Evolutionary conservation across 225 moss, liverwort and hornwort species (phyloP), one percentile per base, ranked within the genome.

Genomic region (Bryoerythrophyllum caledonicum): DNA sequence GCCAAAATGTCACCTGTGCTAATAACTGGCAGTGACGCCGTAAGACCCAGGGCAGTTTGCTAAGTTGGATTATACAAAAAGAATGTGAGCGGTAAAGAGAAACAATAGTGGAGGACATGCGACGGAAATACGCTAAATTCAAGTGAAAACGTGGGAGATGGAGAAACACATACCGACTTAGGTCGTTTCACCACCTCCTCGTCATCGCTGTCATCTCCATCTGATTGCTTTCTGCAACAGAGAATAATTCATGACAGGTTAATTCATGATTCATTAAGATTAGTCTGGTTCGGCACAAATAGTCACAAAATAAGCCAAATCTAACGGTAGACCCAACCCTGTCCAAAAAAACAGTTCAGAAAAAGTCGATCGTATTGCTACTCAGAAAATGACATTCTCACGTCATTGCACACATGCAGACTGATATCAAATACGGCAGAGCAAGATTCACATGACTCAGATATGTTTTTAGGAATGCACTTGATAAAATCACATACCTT

Each of bases 191-290:
- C 89, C 48, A 84, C 88, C 30, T 93, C 95, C 74, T 99, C 97
- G 54, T 99, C 95, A 3, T 99, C 99, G 55, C 91, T 95, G 77
- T 99, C 95, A 72, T 99, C 97, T 65, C 94, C 94, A 82, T 96
- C 96, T 48, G 94, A 91, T 43, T 88, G 86, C 78, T 95, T 99
- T 79, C 97, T 97, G 94, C 70, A 57, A 48, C 17, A 68, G 5
- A 7, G 59, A 41, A 61, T 17, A 26, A 26, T 10, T 19, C 55
- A 27, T 1, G 48, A 35, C 15, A 59, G 34, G 6, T 72, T 40
- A 44, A 10, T 8, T 16, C 2, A n/a, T 0, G 23, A 71, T 38
- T 62, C 74, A 32, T 43, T 46, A 8, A 25, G 40, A 10, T 15
- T 52, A 13, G 19, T 55, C 28, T 23, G 26, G 30, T 16, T 48